Evolutionary conservation across 768 basidiomycete species (phyloP).

Genomic region (Leccinellum luteum): DNA sequence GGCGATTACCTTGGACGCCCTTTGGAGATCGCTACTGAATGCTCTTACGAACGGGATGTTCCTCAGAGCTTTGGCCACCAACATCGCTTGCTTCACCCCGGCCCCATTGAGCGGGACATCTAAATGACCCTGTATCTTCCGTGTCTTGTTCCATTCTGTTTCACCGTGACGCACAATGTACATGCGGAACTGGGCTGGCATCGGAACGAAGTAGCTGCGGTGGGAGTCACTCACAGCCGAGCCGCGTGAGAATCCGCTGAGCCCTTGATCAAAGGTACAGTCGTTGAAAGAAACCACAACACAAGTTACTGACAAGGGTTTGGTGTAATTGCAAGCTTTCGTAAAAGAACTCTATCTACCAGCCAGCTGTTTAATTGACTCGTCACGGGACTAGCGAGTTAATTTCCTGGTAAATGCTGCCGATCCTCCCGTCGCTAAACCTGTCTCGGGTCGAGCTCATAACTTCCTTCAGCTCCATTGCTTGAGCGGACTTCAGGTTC

Average conservation of each 20-base stretch:
- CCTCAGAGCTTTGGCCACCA: conserved; percentile 54
- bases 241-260: not conserved
- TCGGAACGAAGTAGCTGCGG: conserved; percentile 2
- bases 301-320: not conserved
- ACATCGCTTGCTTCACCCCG: conserved; percentile 58
- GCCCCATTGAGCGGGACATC: conserved; percentile 64
- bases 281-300: not conserved
- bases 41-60: conserved; percentile 54
- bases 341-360: not conserved
- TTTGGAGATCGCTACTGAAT: conserved; percentile 67
- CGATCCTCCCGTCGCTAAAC: conserved; percentile 61
- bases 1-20: conserved; percentile 59
- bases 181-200: conserved; percentile 41
- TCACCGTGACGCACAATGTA: conserved; percentile 79
- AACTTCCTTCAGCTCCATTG: conserved; percentile 38
- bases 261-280: not conserved
- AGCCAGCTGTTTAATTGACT: not conserved
- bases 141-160: conserved; percentile 62
- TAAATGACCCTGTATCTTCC: conserved; percentile 73
- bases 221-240: not conserved
- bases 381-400: conserved; percentile 32
- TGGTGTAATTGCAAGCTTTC: not conserved
- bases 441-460: conserved; percentile 39
- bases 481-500: conserved; percentile 35
- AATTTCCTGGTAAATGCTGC: conserved; percentile 50